phyloP scores from a whole-genome alignment of 805 yeast species.

The Candida nanaspora region DNA sequence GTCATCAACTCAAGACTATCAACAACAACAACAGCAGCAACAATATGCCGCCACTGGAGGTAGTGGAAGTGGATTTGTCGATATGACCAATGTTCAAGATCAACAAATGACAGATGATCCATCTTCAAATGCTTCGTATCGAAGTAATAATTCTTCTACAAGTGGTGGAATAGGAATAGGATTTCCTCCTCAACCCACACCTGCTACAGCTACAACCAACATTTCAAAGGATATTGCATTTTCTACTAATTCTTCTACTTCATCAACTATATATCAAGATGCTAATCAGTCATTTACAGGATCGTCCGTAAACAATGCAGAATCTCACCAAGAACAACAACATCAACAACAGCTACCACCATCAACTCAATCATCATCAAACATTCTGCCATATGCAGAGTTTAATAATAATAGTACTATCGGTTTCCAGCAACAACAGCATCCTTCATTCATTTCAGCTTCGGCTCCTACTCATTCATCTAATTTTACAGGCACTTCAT shows the following conservation, averaged over 20 bases:
- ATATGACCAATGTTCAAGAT: slow-evolving; percentile 9
- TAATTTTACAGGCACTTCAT: slow-evolving; percentile 8
- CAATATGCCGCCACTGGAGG: too few relatives aligned
- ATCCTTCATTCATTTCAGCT: slow-evolving; percentile 18
- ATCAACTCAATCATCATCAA: not conserved
- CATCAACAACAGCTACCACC: slow-evolving; percentile 11
- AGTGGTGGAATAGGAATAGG: slow-evolving; percentile 6
- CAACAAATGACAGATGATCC: slow-evolving; percentile 2
- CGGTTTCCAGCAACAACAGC: slow-evolving; percentile 3
- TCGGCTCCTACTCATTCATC: slow-evolving; percentile 20
- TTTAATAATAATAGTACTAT: not conserved
- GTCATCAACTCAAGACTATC: not conserved
- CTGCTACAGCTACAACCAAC: slow-evolving; percentile 48
- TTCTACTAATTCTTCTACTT: slow-evolving; percentile 26
- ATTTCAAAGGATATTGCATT: slow-evolving; percentile 42
- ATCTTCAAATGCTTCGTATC: slow-evolving; percentile 7
- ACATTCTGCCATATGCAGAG: not conserved
- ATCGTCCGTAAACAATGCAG: not conserved
- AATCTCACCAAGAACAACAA: slow-evolving; percentile 8
- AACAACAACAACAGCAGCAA: slow-evolving; percentile 5
- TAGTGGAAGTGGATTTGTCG: slow-evolving; percentile 12
- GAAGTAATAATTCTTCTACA: not conserved
- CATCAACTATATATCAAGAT: slow-evolving; percentile 26
- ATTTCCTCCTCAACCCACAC: slow-evolving; percentile 31
- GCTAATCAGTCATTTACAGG: slow-evolving; percentile 18